Base-by-base conservation (phyloP, 495 filamentous ascomycete genomes). In the Penicillium pulvis region DNA sequence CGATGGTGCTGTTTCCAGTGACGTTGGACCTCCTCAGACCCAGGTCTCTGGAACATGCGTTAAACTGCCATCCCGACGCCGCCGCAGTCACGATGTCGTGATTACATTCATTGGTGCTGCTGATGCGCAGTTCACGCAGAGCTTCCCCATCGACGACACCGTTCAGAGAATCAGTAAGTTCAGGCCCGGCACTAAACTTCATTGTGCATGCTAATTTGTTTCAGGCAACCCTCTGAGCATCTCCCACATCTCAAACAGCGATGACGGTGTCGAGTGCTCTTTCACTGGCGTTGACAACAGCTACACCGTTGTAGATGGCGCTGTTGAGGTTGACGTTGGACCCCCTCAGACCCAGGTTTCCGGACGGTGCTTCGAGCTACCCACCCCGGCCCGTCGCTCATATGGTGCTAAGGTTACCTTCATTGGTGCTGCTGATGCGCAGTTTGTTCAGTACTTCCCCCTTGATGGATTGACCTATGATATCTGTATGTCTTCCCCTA, bases 11-110 rank as follows among this genome's bases (percentile, higher is more conserved):
- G 20, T 57, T 5, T 61, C 36, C 23, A 61, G 67, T 1, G 63
- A 69, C 59, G 72, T 75, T 48, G 69, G 67, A 11, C 69, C 72
- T 36, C 75, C 75, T 5, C 74, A 78, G 70, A 68, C 72, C 6
- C 75, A 77, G 51, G 36, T 66, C n/a, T 68, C 59, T 9, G 75
- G 69, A 17, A 57, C 65, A 52, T 78, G 75, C 60, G 30, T 31
- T 20, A 43, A 41, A 31, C 16, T 53, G 17, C 19, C 43, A 17
- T 42, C 53, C 11, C 51, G 26, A 3, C 45, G 11, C 24, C 57
- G 35, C 30, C 24, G 43, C 19, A 53, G 24, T 12, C 17, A 31
- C 26, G 10, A 23, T 11, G 57, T 62, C 17, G 3, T 30, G 11
- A 57, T 66, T 30, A 60, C 36, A 31, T 66, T 66, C 26, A 48